Conservation (phyloP, 2,329 filamentous ascomycete species). For the Dryadomyces quercus-mongolicae region DNA sequence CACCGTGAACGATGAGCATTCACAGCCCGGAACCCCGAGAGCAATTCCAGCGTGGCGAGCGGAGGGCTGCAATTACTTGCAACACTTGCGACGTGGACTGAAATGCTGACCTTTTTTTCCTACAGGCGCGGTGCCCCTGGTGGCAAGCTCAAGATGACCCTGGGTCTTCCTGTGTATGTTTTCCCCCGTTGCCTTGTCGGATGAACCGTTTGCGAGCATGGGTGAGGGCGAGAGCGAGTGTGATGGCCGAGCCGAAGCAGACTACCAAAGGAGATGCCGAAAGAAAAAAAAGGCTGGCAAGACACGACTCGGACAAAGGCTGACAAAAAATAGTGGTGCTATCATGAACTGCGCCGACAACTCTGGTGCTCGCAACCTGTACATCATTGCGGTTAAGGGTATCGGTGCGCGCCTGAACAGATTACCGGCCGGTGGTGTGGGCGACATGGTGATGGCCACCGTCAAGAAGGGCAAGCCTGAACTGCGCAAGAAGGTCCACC, state of each 20-base stretch:
- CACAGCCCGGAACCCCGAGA: not conserved
- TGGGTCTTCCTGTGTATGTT: slow-evolving; percentile 99
- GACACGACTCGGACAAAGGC: not conserved
- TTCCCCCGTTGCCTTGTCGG: slow-evolving; percentile 4
- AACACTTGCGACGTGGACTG: not conserved
- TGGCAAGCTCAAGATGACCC: slow-evolving; percentile 99
- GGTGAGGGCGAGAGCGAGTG: not conserved
- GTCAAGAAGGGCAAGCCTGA: slow-evolving; percentile 99
- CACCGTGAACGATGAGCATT: too few relatives aligned
- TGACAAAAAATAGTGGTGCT: slow-evolving; percentile 55
- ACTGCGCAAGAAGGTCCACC: slow-evolving; percentile 99
- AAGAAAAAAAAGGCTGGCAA: too few relatives aligned
- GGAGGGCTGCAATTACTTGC: not conserved
- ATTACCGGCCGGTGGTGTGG: slow-evolving; percentile 92
- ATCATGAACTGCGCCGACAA: slow-evolving; percentile 99
- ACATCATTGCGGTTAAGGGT: slow-evolving; percentile 99
- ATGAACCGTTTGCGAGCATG: not conserved
- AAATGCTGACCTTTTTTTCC: not conserved
- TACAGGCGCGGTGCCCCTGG: slow-evolving; percentile 76
- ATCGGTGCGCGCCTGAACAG: slow-evolving; percentile 96
- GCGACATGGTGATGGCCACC: slow-evolving; percentile 99
- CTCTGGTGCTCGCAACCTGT: slow-evolving; percentile 95
- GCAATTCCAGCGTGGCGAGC: not conserved
- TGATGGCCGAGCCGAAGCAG: slow-evolving; percentile 7
- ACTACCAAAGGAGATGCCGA: not conserved